A percentile compares a stretch with the other conserved stretches of the same genome.
phyloP scores from a whole-genome alignment of 345 rosid species.

The Populus tremula region DNA sequence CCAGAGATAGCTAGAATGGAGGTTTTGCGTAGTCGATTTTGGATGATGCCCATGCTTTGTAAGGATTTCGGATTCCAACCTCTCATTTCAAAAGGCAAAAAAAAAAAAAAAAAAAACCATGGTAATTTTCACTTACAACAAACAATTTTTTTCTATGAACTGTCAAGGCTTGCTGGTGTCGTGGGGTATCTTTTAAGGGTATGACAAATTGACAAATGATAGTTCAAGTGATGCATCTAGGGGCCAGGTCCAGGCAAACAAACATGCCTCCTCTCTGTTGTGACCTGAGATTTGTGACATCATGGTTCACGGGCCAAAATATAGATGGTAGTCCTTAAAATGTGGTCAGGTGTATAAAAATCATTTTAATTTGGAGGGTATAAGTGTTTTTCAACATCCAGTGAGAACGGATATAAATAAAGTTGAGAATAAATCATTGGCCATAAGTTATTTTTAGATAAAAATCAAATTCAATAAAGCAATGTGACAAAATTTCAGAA shows the following conservation, averaged over 20 bases:
- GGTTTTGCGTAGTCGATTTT: too few species aligned
- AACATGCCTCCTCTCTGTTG: conserved; percentile 21
- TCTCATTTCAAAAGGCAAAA: too few species aligned
- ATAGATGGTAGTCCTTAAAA: neutral
- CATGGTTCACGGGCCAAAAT: conserved; percentile 50
- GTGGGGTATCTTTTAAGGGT: neutral
- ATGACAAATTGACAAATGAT: conserved; percentile 24
- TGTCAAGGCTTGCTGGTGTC: neutral
- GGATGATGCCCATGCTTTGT: too few species aligned
- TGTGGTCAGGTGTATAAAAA: neutral
- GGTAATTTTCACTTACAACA: neutral
- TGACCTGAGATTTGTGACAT: conserved; percentile 40
- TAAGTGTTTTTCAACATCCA: neutral
- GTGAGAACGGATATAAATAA: neutral
- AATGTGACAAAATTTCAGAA: too few species aligned
- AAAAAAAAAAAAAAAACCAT: too few species aligned
- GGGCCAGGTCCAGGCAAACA: conserved; percentile 15
- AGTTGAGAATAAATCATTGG: neutral
- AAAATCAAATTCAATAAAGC: too few species aligned
- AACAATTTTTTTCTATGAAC: neutral
- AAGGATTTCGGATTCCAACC: too few species aligned
- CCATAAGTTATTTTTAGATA: too few species aligned
- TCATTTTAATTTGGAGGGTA: neutral
- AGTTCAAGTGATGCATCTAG: neutral
- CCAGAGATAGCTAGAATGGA: too few species aligned